Evolutionary conservation across 225 moss, liverwort and hornwort genomes (phyloP).

Genomic region (Marchantia paleacea): DNA sequence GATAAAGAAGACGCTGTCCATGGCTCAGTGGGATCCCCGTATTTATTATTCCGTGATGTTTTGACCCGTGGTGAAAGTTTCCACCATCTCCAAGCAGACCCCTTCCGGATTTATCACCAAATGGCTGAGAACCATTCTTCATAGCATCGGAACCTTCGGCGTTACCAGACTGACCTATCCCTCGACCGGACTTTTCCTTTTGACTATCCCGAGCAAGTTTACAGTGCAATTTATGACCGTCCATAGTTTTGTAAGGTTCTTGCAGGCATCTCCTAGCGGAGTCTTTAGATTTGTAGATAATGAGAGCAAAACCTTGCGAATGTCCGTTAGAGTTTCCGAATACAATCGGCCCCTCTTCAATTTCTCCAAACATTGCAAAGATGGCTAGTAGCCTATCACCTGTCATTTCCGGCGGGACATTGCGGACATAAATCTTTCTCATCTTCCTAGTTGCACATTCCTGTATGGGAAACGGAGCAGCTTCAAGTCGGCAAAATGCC

Average conservation of each 20-base stretch:
- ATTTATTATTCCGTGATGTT: constrained; percentile 72
- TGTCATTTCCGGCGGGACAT: constrained; percentile 71
- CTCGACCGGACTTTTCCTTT: constrained; percentile 61
- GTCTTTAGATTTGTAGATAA: constrained; percentile 90
- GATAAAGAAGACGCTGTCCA: constrained; percentile 64
- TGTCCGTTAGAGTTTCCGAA: constrained; percentile 87
- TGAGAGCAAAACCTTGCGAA: constrained; percentile 82
- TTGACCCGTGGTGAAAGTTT: constrained; percentile 65
- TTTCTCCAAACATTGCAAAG: constrained; percentile 85
- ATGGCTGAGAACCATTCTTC: constrained; percentile 45
- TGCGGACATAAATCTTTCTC: constrained; percentile 91
- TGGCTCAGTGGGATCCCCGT: constrained; percentile 82
- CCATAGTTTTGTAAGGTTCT: constrained; percentile 89
- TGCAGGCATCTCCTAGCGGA: constrained; percentile 82
- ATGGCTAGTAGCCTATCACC: constrained; percentile 85
- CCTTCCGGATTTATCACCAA: constrained; percentile 43
- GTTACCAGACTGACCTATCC: constrained; percentile 57
- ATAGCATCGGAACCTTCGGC: constrained; percentile 58
- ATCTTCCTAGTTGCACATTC: constrained; percentile 88
- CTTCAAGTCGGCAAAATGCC: constrained; percentile 91
- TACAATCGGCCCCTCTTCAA: constrained; percentile 89
- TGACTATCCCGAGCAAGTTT: constrained; percentile 90
- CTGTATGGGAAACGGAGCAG: constrained; percentile 68
- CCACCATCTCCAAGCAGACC: constrained; percentile 34
- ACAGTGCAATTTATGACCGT: constrained; percentile 94